phyloP scores from a whole-genome alignment of 2,329 filamentous ascomycete genomes.

The Aspergillus neotritici region DNA sequence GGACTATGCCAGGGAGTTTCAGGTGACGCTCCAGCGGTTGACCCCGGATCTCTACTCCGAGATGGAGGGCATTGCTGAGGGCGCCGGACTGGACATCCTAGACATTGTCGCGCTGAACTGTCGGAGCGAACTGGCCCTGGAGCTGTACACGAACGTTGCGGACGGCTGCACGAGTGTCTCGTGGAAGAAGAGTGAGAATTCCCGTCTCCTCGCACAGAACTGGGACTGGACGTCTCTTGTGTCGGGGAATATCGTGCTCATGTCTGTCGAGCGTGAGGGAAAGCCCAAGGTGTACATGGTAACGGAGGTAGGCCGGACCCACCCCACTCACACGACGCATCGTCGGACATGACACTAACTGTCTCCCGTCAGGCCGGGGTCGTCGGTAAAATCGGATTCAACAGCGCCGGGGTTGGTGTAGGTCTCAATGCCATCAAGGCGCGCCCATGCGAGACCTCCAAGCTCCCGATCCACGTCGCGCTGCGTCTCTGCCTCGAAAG shows the following conservation, averaged over 20 bases:
- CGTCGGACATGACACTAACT: no score
- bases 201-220: constrained; percentile 49
- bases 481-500: constrained; percentile 51
- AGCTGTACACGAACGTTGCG: constrained; percentile 39
- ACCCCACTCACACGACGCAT: background rate
- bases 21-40: constrained; percentile 37
- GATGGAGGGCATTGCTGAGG: constrained; percentile 51
- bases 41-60: constrained; percentile 40
- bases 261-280: constrained; percentile 41
- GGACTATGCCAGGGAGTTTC: constrained; percentile 44
- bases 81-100: constrained; percentile 43
- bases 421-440: constrained; percentile 53
- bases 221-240: constrained; percentile 56
- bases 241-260: constrained; percentile 46
- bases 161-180: constrained; percentile 55
- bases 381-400: constrained; percentile 56
- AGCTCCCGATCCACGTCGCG: constrained; percentile 51
- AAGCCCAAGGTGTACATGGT: constrained; percentile 51
- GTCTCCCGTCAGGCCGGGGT: constrained; percentile 43
- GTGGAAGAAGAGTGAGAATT: constrained; percentile 41
- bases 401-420: constrained; percentile 49
- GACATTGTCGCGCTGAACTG: constrained; percentile 56
- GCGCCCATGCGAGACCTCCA: constrained; percentile 42
- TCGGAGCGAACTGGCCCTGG: constrained; percentile 55
- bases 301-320: constrained; percentile 38